Evolutionary conservation across 2,329 filamentous ascomycete genomes (phyloP), one percentile per base, ranked within the genome.

Genomic region (Metarhizium guizhouense): DNA sequence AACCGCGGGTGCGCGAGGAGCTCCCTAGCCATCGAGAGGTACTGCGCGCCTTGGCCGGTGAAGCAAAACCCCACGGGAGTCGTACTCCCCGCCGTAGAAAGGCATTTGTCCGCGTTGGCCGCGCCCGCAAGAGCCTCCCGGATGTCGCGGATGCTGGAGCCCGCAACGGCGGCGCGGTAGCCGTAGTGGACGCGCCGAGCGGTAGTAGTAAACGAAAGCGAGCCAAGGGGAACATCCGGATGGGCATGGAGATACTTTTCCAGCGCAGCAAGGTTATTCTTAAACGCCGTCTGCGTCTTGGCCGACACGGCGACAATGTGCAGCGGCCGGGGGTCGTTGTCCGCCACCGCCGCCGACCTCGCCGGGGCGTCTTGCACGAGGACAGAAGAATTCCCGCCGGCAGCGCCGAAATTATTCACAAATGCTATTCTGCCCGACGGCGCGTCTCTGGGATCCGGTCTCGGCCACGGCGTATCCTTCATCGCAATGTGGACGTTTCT

Each of bases 351-450:
- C 6, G 5, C 18, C n/a, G 32, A 34, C n/a, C 3, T 5, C 42
- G 11, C 10, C 6, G 82, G 81, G 0, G 73, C 80, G 59, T 88
- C 85, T 64, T 87, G 82, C 4, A 88, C 61, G 6, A 87, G 67
- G 43, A 88, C 66, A 32, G 82, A 81, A 4, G 84, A 86, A 69
- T 84, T 84, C 4, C 80, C 80, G 54, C 81, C 81, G 8, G 78
- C 56, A 4, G 68, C 74, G 54, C 70, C 74, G 63, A 83, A 84
- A 64, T 79, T 82, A 64, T 84, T 84, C 32, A 74, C 71, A 6
- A 68, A 52, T 0, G 58, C 62, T 4, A 68, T 68, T 29, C 57
- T 58, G 14, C 60, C 65, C 53, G 14, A 49, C 53, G 1, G 64
- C 59, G 4, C 6, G 5, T 34, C 32, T 11, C 10, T 34, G 32